Percentiles rank a stretch among this genome's conserved stretches.
Conservation (phyloP, 306 rosid genomes). For the Gastrolobium villosum region DNA sequence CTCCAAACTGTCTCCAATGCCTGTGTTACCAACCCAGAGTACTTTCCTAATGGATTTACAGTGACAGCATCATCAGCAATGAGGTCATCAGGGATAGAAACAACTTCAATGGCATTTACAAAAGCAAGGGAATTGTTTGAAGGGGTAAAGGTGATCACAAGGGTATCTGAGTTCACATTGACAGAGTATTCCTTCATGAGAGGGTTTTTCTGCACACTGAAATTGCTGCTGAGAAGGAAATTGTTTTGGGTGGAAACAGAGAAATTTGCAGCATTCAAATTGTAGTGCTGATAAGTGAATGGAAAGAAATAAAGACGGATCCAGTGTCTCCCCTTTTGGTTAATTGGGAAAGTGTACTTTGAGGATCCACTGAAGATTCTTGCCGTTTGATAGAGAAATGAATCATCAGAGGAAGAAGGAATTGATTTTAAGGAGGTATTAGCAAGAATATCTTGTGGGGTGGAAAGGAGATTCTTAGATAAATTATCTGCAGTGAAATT, state of each 20-base stretch:
- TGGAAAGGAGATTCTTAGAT: constrained; percentile 65
- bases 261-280: constrained; percentile 69
- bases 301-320: constrained; percentile 91
- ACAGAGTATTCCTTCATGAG: constrained; percentile 70
- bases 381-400: constrained; percentile 72
- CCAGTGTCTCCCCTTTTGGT: constrained; percentile 81
- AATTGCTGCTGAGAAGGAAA: constrained; percentile 58
- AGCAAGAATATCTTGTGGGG: constrained; percentile 66
- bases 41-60: constrained; percentile 37
- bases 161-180: constrained; percentile 58
- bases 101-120: constrained; percentile 86
- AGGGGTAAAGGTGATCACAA: constrained; percentile 70
- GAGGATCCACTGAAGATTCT: constrained; percentile 76
- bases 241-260: constrained; percentile 61
- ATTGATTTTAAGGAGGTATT: constrained; percentile 51
- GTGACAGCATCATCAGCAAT: constrained; percentile 56
- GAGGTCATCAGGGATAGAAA: constrained; percentile 73
- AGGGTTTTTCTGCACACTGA: constrained; percentile 50
- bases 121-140: constrained; percentile 66
- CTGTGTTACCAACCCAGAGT: constrained; percentile 56
- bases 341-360: constrained; percentile 69
- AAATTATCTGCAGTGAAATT: constrained; percentile 70
- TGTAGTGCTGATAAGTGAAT: constrained; percentile 52
- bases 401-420: constrained; percentile 50
- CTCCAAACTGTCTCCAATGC: constrained; percentile 85